Evolutionary conservation across 2,329 filamentous ascomycete genomes (phyloP).

Genomic region (Monilinia fructigena): DNA sequence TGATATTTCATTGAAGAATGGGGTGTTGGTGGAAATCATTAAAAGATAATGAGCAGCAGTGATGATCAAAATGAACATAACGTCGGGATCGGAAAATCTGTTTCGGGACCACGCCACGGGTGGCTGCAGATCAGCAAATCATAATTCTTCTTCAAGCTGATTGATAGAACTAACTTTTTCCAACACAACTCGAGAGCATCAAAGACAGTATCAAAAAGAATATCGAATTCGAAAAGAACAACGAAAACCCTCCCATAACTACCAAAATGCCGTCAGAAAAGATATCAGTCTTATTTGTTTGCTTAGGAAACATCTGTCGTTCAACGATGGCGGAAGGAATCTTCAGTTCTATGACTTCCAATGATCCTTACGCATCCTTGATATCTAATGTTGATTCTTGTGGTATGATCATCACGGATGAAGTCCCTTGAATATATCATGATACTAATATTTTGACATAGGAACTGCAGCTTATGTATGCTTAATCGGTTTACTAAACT

Average conservation of each 20-base stretch:
- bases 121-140: slow-evolving; percentile 9
- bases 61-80: not conserved
- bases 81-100: slow-evolving; percentile 6
- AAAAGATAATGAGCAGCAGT: not conserved
- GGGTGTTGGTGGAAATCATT: not conserved
- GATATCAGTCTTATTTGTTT: slow-evolving; percentile 86
- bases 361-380: slow-evolving; percentile 56
- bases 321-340: slow-evolving; percentile 97
- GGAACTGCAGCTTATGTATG: slow-evolving; percentile 62
- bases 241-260: not conserved
- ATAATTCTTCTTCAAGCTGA: not conserved
- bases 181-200: not conserved
- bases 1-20: not conserved
- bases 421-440: not conserved
- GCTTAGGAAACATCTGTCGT: slow-evolving; percentile 91
- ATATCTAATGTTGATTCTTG: slow-evolving; percentile 79
- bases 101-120: not conserved
- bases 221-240: not conserved
- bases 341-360: slow-evolving; percentile 69
- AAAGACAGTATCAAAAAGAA: not conserved
- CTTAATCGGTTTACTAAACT: no score
- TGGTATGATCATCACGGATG: slow-evolving; percentile 53
- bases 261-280: slow-evolving; percentile 27
- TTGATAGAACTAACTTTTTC: not conserved
- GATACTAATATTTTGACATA: slow-evolving; percentile 1